Evolutionary conservation across 257 asterid species (phyloP).

Genomic region (Thymus quinquecostatus): DNA sequence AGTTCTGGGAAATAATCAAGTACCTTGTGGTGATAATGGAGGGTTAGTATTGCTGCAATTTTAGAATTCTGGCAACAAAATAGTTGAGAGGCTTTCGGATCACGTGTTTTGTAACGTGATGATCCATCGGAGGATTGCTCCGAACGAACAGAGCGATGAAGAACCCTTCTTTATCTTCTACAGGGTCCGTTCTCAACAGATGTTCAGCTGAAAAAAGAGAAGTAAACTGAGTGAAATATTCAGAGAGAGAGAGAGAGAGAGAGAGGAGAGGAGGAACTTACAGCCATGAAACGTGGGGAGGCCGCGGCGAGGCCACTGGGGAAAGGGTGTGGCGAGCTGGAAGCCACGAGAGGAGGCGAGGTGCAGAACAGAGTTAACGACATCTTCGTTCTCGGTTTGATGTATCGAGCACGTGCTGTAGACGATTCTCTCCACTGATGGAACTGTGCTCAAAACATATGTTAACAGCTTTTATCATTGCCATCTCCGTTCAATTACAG

Average conservation of each 20-base stretch:
- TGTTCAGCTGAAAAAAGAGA: slow-evolving; percentile 53
- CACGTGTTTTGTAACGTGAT: background rate
- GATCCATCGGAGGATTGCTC: background rate
- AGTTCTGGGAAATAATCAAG: background rate
- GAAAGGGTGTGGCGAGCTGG: slow-evolving; percentile 58
- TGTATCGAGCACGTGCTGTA: slow-evolving; percentile 94
- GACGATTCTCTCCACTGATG: slow-evolving; percentile 80
- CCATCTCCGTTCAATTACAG: background rate
- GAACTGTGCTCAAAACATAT: slow-evolving; percentile 50
- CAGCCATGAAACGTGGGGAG: slow-evolving; percentile 78
- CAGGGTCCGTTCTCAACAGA: slow-evolving; percentile 65
- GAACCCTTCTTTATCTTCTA: slow-evolving; percentile 81
- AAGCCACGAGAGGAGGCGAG: slow-evolving; percentile 77
- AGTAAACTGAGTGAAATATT: background rate
- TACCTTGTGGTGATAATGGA: background rate
- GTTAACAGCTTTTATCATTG: background rate
- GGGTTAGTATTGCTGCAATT: slow-evolving; percentile 7
- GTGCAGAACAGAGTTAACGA: slow-evolving; percentile 63
- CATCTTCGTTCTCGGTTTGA: slow-evolving; percentile 90
- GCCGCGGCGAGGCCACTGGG: slow-evolving; percentile 93
- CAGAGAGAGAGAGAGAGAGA: background rate
- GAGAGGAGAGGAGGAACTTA: slow-evolving; percentile 38
- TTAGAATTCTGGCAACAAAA: slow-evolving; percentile 45
- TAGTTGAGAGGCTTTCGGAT: slow-evolving; percentile 26
- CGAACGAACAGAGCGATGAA: slow-evolving; percentile 79